Conservation (phyloP, 2,329 filamentous ascomycete genomes). For the Cadophora gregata region DNA sequence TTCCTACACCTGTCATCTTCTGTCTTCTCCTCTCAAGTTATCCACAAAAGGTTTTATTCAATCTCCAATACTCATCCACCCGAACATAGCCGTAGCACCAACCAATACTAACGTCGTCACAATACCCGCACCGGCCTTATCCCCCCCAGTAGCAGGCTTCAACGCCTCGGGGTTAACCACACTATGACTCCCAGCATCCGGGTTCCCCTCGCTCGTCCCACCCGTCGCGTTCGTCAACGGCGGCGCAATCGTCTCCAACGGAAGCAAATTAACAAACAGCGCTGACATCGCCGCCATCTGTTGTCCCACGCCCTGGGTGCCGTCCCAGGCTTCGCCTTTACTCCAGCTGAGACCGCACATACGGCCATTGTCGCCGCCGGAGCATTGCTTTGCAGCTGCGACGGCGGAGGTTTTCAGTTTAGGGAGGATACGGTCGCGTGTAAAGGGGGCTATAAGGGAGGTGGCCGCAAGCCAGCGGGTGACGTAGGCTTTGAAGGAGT, state of each 20-base stretch:
- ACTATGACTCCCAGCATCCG: constrained; percentile 36
- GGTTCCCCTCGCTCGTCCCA: constrained; percentile 47
- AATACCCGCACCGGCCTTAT: constrained; percentile 51
- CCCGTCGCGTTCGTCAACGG: constrained; percentile 42
- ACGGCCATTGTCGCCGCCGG: constrained; percentile 61
- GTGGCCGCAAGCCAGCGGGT: constrained; percentile 64
- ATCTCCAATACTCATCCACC: constrained; percentile 43
- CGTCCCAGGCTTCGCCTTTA: constrained; percentile 51
- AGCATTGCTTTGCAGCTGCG: constrained; percentile 63
- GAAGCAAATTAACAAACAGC: constrained; percentile 51
- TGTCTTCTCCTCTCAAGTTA: background rate
- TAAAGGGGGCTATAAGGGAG: constrained; percentile 64
- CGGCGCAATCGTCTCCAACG: constrained; percentile 44
- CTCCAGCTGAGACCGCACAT: constrained; percentile 69
- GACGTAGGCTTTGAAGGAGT: constrained; percentile 70
- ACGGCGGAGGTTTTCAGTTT: constrained; percentile 60
- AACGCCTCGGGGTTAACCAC: constrained; percentile 30
- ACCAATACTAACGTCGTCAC: constrained; percentile 47
- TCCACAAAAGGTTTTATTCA: too few species aligned
- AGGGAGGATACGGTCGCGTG: constrained; percentile 58
- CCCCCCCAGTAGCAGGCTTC: constrained; percentile 45
- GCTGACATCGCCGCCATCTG: constrained; percentile 72
- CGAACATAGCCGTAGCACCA: constrained; percentile 44
- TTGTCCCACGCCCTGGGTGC: constrained; percentile 57
- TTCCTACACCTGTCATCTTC: background rate